These are phyloP conservation scores for Colletotrichum destructivum DNA, from an alignment of 2,329 filamentous ascomycete species.

Conservation along the genomic window DNA sequence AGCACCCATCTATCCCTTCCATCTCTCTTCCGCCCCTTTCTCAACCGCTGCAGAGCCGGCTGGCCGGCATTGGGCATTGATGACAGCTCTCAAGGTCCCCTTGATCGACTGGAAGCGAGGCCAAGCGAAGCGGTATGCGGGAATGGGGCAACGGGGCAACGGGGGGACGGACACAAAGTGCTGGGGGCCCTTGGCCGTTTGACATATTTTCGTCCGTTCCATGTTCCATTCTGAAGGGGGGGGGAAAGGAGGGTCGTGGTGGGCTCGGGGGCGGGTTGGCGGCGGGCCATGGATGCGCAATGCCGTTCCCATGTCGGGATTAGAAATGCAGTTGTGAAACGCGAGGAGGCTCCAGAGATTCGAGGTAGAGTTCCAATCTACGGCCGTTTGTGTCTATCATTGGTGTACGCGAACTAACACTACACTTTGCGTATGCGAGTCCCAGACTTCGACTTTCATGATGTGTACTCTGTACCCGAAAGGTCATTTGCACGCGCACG, in stretches of 20 bases:
- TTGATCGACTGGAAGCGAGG: slow-evolving; percentile 7
- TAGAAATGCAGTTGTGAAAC: slow-evolving; percentile 4
- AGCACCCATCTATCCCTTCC: neutral
- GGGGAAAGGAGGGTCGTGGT: neutral
- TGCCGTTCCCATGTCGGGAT: slow-evolving; percentile 11
- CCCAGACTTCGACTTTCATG: too few relatives aligned
- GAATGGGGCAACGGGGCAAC: slow-evolving; percentile 1
- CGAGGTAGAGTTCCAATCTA: neutral
- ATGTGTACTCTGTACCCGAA: too few relatives aligned
- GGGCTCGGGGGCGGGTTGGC: neutral
- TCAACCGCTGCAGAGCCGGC: neutral
- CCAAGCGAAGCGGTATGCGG: slow-evolving; percentile 15
- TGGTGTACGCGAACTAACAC: neutral
- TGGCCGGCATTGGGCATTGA: neutral
- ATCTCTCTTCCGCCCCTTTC: too few relatives aligned
- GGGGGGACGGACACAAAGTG: neutral
- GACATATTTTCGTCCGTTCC: neutral
- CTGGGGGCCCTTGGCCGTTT: slow-evolving; percentile 8
- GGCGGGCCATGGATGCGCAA: slow-evolving; percentile 10
- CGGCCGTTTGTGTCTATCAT: neutral
- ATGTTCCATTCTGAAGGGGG: slow-evolving; percentile 6
- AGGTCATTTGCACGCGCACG: too few relatives aligned
- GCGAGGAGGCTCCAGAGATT: neutral
- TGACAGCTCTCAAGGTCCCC: slow-evolving; percentile 12
- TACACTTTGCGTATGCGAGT: too few relatives aligned